Conservation (phyloP, 1,139 yeast species). For the Pichia sp. region DNA sequence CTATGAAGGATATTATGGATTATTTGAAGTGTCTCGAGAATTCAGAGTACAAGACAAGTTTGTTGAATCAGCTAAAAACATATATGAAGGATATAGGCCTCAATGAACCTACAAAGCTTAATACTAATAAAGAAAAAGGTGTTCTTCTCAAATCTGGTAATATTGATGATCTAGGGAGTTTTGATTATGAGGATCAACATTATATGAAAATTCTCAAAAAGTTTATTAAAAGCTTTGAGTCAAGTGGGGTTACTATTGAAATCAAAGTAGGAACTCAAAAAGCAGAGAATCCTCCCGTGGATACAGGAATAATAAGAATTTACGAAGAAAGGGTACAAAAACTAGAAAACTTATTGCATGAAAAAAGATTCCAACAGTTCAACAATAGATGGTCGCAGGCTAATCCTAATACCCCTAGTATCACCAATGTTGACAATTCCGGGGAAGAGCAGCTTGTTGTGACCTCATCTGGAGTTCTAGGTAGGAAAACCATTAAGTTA, state of each 20-base stretch:
- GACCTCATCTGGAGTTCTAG: not conserved
- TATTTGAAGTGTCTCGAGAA: slow-evolving; percentile 35
- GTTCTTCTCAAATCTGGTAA: slow-evolving; percentile 25
- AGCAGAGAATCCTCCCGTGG: not conserved
- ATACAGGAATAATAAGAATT: slow-evolving; percentile 40
- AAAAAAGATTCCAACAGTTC: slow-evolving; percentile 55
- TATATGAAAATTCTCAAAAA: slow-evolving; percentile 29
- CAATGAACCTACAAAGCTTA: slow-evolving; percentile 9
- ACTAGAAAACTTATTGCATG: slow-evolving; percentile 62
- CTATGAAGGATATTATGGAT: slow-evolving; percentile 29
- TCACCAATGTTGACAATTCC: not conserved
- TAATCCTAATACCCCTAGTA: not conserved
- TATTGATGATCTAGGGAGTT: slow-evolving; percentile 27
- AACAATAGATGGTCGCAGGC: slow-evolving; percentile 32
- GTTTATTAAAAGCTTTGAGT: slow-evolving; percentile 31
- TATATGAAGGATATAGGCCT: slow-evolving; percentile 42
- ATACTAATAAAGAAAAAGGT: slow-evolving; percentile 15
- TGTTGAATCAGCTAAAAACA: slow-evolving; percentile 42
- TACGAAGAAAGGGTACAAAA: slow-evolving; percentile 57
- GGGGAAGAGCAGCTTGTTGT: not conserved
- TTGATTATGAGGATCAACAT: slow-evolving; percentile 27
- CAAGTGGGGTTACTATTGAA: slow-evolving; percentile 30
- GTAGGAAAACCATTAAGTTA: slow-evolving; percentile 22
- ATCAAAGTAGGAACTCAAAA: slow-evolving; percentile 9
- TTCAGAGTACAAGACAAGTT: slow-evolving; percentile 29